A percentile compares a stretch with the other conserved stretches of the same genome.
phyloP scores from a whole-genome alignment of 192 early-diverging fungal species.

The Podila verticillata region DNA sequence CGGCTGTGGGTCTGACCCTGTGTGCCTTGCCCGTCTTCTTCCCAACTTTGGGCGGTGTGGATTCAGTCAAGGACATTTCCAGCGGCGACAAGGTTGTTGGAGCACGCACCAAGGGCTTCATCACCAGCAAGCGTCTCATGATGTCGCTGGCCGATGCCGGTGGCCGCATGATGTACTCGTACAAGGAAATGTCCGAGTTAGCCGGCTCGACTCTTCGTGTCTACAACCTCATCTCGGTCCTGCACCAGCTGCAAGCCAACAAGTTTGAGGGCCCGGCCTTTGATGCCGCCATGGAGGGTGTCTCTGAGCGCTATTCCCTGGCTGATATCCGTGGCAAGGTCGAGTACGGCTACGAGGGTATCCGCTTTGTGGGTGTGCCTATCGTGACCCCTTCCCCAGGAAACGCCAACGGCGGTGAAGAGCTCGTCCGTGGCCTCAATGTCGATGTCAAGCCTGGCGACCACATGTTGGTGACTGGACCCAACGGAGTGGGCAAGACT shows the following conservation, averaged over 20 bases:
- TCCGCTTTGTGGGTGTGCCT: conserved; percentile 89
- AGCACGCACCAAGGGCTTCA: conserved; percentile 82
- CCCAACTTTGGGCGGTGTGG: conserved; percentile 62
- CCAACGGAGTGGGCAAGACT: conserved; percentile 95
- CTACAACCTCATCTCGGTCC: conserved; percentile 83
- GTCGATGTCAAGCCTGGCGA: conserved; percentile 87
- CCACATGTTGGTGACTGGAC: conserved; percentile 92
- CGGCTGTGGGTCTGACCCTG: conserved; percentile 86
- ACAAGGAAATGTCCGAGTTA: conserved; percentile 92
- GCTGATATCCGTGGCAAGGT: conserved; percentile 67
- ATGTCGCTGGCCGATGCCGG: conserved; percentile 91
- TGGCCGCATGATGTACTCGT: conserved; percentile 97
- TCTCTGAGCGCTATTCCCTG: conserved; percentile 50
- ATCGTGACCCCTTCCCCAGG: conserved; percentile 88
- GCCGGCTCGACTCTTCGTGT: conserved; percentile 91
- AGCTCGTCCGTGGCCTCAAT: conserved; percentile 81
- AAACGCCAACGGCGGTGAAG: conserved; percentile 71
- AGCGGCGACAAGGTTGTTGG: conserved; percentile 55
- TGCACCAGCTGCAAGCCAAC: conserved; percentile 76
- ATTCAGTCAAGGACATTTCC: conserved; percentile 39
- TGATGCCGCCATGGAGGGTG: conserved; percentile 10
- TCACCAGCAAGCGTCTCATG: conserved; percentile 92
- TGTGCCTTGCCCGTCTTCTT: conserved; percentile 91
- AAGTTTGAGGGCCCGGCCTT: conserved; percentile 59
- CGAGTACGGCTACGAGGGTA: conserved; percentile 68